Percentiles rank a stretch among this genome's conserved stretches.
Evolutionary conservation across 768 basidiomycete species (phyloP).

Genomic region (Podaxis sp.): DNA sequence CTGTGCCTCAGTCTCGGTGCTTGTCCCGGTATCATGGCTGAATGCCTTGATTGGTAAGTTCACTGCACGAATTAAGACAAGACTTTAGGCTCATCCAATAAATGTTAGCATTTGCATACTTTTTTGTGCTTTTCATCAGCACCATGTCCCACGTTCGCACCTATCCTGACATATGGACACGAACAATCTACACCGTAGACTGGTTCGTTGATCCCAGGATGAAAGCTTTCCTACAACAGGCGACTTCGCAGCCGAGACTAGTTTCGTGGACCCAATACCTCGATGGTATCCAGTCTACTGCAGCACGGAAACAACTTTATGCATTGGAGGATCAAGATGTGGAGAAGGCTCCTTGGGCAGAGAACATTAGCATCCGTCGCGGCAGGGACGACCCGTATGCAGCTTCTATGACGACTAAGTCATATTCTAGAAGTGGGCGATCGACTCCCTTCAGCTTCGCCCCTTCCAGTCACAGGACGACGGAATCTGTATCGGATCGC

Average conservation of each 20-base stretch:
- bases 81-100: not conserved
- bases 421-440: not conserved
- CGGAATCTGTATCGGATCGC: not conserved
- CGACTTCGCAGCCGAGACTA: not conserved
- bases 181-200: constrained; percentile 47
- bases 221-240: constrained; percentile 8
- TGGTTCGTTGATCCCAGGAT: constrained; percentile 46
- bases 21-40: constrained; percentile 49
- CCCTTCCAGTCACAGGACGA: not conserved
- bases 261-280: constrained; percentile 18
- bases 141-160: constrained; percentile 41
- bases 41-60: constrained; percentile 44
- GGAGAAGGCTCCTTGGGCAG: constrained; percentile 48
- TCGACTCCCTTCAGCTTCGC: not conserved
- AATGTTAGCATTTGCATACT: constrained; percentile 42
- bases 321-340: constrained; percentile 16
- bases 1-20: constrained; percentile 47
- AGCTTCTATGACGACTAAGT: constrained; percentile 18
- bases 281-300: constrained; percentile 29
- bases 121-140: constrained; percentile 48
- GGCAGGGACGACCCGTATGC: constrained; percentile 58
- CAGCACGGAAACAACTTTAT: constrained; percentile 18
- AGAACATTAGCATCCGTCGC: constrained; percentile 40
- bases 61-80: not conserved
- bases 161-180: constrained; percentile 51